Conservation (phyloP, 768 basidiomycete genomes). For the Hypholoma sublateritium region DNA sequence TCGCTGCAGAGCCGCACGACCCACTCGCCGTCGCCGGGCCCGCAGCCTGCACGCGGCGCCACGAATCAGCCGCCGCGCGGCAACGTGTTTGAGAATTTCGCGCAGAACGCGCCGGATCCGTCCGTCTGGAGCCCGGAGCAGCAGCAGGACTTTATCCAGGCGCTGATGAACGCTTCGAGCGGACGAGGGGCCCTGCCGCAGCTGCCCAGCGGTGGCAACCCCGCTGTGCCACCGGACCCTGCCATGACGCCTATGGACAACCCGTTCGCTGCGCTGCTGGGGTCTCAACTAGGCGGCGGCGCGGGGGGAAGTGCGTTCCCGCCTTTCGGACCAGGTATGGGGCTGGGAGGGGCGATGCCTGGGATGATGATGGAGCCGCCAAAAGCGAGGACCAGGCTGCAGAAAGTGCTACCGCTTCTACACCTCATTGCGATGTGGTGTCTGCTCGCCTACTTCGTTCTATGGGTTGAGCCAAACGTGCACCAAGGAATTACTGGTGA, state of each 20-base stretch:
- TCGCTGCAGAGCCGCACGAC: constrained; percentile 25
- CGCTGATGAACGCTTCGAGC: constrained; percentile 45
- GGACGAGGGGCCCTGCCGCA: constrained; percentile 12
- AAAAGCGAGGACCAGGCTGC: constrained; percentile 44
- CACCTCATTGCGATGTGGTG: constrained; percentile 67
- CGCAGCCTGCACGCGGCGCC: constrained; percentile 20
- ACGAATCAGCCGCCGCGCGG: constrained; percentile 20
- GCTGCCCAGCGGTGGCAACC: constrained; percentile 19
- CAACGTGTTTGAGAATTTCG: constrained; percentile 24
- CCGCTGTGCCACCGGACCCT: constrained; percentile 24
- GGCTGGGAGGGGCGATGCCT: constrained; percentile 4
- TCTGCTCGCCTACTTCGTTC: constrained; percentile 65
- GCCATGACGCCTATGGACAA: constrained; percentile 36
- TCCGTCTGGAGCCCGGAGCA: constrained; percentile 69
- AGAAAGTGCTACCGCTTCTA: constrained; percentile 63
- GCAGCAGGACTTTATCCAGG: constrained; percentile 66
- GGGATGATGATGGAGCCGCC: constrained; percentile 17
- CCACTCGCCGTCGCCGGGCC: constrained; percentile 28
- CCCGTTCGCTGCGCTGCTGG: constrained; percentile 48
- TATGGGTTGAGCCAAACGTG: constrained; percentile 60
- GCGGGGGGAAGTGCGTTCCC: constrained; percentile 22
- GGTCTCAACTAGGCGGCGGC: constrained; percentile 19
- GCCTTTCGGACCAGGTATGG: constrained; percentile 20
- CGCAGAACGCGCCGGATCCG: constrained; percentile 39
- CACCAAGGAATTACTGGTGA: constrained; percentile 39